phyloP scores from a whole-genome alignment of 2,329 filamentous ascomycete genomes.

The Fragosphaeria purpurea region DNA sequence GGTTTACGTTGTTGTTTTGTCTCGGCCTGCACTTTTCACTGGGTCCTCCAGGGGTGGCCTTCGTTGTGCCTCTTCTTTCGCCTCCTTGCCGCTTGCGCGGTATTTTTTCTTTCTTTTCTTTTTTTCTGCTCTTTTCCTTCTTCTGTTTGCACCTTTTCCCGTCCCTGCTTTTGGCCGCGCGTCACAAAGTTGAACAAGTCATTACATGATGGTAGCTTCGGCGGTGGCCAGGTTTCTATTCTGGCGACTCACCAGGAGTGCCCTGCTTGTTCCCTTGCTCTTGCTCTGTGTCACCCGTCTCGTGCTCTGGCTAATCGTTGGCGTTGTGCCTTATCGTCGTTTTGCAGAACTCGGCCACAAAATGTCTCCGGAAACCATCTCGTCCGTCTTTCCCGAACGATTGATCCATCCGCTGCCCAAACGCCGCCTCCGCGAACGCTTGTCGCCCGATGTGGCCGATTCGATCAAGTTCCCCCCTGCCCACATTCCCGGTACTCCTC shows the following conservation, averaged over 20 bases:
- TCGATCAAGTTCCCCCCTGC: conserved; percentile 74
- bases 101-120: not conserved
- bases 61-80: not conserved
- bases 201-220: too few species aligned
- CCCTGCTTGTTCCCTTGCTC: not conserved
- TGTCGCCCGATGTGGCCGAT: conserved; percentile 76
- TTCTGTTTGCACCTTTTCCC: too few species aligned
- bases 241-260: too few species aligned
- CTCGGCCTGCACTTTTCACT: not conserved
- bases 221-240: too few species aligned
- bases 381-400: conserved; percentile 75
- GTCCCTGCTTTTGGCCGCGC: too few species aligned
- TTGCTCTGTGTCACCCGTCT: not conserved
- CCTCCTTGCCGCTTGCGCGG: not conserved
- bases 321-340: conserved; percentile 11
- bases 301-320: conserved; percentile 20
- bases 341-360: conserved; percentile 34
- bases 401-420: conserved; percentile 89
- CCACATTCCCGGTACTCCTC: conserved; percentile 57
- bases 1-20: too few species aligned
- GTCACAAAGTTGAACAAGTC: too few species aligned
- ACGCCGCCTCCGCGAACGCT: conserved; percentile 73
- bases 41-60: too few species aligned
- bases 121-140: not conserved
- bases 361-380: conserved; percentile 66